phyloP scores from a whole-genome alignment of 768 basidiomycete species.

The Leccinellum albellum region DNA sequence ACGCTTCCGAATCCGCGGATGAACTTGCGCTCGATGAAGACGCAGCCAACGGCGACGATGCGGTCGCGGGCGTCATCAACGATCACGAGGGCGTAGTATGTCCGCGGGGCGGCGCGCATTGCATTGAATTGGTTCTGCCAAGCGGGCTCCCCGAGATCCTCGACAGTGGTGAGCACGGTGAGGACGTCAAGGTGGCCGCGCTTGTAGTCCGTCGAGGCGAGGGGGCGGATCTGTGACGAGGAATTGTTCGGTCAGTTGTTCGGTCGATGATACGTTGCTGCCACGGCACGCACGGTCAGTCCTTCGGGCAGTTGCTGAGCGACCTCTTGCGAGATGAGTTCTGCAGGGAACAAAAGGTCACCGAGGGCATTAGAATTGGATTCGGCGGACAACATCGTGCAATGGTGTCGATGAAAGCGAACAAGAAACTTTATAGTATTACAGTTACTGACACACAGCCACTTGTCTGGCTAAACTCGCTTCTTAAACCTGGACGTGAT shows the following conservation, averaged over 20 bases:
- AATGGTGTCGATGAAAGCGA: not conserved
- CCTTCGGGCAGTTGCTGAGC: constrained; percentile 52
- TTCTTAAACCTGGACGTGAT: constrained; percentile 21
- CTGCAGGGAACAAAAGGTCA: constrained; percentile 73
- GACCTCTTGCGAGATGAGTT: constrained; percentile 66
- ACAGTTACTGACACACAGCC: constrained; percentile 10
- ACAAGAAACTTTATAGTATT: not conserved
- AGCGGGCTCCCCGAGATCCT: constrained; percentile 60
- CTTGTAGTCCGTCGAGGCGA: constrained; percentile 77
- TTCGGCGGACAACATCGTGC: constrained; percentile 30
- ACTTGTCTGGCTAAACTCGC: not conserved
- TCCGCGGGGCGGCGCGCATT: constrained; percentile 49
- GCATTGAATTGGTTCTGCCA: constrained; percentile 70
- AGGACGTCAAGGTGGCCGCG: constrained; percentile 86
- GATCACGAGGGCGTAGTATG: constrained; percentile 87
- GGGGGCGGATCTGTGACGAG: constrained; percentile 72
- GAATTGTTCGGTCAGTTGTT: constrained; percentile 2
- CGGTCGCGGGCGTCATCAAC: constrained; percentile 67
- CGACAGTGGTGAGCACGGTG: constrained; percentile 62
- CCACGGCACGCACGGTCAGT: constrained; percentile 23
- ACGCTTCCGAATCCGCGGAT: constrained; percentile 78
- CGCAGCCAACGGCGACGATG: constrained; percentile 78
- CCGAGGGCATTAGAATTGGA: constrained; percentile 51
- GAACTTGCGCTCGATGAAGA: constrained; percentile 95
- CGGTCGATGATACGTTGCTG: not conserved